Percentiles rank a stretch among this genome's conserved stretches.
Conservation (phyloP, 1,284 basidiomycete genomes). For the Chiua sp. region DNA sequence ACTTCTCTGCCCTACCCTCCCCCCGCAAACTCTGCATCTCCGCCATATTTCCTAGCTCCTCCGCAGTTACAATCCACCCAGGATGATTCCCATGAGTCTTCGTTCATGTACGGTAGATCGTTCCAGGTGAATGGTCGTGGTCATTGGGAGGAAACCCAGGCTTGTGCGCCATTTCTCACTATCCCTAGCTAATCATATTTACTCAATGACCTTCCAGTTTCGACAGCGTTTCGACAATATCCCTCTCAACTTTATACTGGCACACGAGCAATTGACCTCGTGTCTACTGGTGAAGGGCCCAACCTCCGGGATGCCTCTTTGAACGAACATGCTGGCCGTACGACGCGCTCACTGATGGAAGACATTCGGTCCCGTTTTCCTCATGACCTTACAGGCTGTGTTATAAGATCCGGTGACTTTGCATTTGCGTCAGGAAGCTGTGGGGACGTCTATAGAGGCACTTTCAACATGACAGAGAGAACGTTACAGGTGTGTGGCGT, state of each 20-base stretch:
- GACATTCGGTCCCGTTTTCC: too few species aligned
- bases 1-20: constrained; percentile 35
- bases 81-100: constrained; percentile 18
- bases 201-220: constrained; percentile 14
- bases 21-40: constrained; percentile 24
- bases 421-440: too few species aligned
- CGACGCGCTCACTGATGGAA: too few species aligned
- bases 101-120: constrained; percentile 17
- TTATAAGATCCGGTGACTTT: too few species aligned
- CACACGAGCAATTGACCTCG: too few species aligned
- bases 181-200: constrained; percentile 22
- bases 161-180: constrained; percentile 1
- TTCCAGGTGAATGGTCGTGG: constrained; percentile 18
- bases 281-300: too few species aligned
- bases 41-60: constrained; percentile 23
- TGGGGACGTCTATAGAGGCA: too few species aligned
- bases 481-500: too few species aligned
- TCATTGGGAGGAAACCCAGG: constrained; percentile 26
- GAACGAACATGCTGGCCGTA: too few species aligned
- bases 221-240: constrained; percentile 10
- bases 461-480: too few species aligned
- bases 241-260: constrained; percentile 18
- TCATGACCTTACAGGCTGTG: too few species aligned
- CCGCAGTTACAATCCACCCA: constrained; percentile 13
- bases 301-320: too few species aligned